A percentile compares a stretch with the other conserved stretches of the same genome.
phyloP scores from a whole-genome alignment of 805 yeast species.

The Schwanniomyces occidentalis region DNA sequence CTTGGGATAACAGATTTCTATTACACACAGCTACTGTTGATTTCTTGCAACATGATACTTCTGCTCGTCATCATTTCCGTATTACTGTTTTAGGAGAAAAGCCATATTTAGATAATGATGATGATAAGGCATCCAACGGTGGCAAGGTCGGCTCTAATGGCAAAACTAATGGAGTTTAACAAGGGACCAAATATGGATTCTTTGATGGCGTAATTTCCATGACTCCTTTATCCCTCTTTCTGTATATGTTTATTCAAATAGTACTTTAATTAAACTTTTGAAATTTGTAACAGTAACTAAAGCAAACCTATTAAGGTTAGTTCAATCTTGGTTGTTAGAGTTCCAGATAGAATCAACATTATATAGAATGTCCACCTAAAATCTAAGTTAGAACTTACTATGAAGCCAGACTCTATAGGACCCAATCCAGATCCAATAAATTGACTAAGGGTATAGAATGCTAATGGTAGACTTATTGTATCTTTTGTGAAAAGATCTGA shows the following conservation, averaged over 20 bases:
- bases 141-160: neutral
- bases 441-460: too few species aligned
- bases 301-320: too few species aligned
- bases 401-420: constrained; percentile 27
- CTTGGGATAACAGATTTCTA: constrained; percentile 26
- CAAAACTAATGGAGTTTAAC: neutral
- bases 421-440: constrained; percentile 32
- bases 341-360: too few species aligned
- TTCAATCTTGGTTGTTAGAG: too few species aligned
- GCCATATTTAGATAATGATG: constrained; percentile 17
- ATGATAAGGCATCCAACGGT: neutral
- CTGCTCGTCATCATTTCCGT: constrained; percentile 26
- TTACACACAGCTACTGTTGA: constrained; percentile 24
- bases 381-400: constrained; percentile 18
- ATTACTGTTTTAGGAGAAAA: constrained; percentile 26
- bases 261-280: too few species aligned
- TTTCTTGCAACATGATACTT: constrained; percentile 22
- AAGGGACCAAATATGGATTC: too few species aligned
- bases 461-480: too few species aligned
- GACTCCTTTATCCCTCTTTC: too few species aligned
- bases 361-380: too few species aligned
- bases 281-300: too few species aligned
- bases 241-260: too few species aligned
- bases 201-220: too few species aligned
- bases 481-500: constrained; percentile 28